Evolutionary conservation across 2,329 filamentous ascomycete genomes (phyloP).

Genomic region (Curvularia verruculosa): DNA sequence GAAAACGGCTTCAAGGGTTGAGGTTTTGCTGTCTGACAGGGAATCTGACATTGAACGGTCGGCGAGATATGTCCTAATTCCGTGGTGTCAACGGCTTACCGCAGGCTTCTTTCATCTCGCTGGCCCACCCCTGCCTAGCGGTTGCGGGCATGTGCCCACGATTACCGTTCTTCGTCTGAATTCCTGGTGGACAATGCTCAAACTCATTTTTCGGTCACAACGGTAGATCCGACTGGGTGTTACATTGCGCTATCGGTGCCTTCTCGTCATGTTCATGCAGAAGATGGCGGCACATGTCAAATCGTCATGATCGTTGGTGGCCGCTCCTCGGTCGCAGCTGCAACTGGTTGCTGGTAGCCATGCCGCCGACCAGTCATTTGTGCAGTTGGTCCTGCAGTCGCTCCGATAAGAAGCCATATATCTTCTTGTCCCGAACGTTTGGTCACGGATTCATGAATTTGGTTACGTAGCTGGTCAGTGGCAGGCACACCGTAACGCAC

Average conservation of each 20-base stretch:
- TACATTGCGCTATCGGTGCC: slow-evolving; percentile 21
- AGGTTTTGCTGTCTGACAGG: slow-evolving; percentile 32
- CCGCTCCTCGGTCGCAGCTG: slow-evolving; percentile 21
- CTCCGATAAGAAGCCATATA: slow-evolving; percentile 44
- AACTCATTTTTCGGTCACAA: slow-evolving; percentile 20
- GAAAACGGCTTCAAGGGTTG: slow-evolving; percentile 15
- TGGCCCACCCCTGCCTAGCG: slow-evolving; percentile 21
- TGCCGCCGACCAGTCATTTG: slow-evolving; percentile 20
- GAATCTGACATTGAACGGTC: slow-evolving; percentile 12
- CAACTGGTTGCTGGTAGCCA: slow-evolving; percentile 10
- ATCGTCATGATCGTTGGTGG: slow-evolving; percentile 18
- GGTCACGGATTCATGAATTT: slow-evolving; percentile 37
- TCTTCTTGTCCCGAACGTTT: slow-evolving; percentile 29
- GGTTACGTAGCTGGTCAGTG: slow-evolving; percentile 35
- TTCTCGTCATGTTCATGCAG: slow-evolving; percentile 19
- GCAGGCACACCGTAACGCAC: slow-evolving; percentile 39
- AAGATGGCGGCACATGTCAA: slow-evolving; percentile 18
- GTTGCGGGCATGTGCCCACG: slow-evolving; percentile 17
- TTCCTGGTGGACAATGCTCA: slow-evolving; percentile 16
- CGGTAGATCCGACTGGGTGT: slow-evolving; percentile 17
- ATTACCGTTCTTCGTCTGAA: slow-evolving; percentile 17
- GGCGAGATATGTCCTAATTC: slow-evolving; percentile 23
- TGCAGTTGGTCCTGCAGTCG: slow-evolving; percentile 22
- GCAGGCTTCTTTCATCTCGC: slow-evolving; percentile 23
- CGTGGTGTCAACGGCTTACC: slow-evolving; percentile 12